A percentile compares a stretch with the other conserved stretches of the same genome.
Conservation (phyloP, 805 yeast species). For the Osmozyma mogii region DNA sequence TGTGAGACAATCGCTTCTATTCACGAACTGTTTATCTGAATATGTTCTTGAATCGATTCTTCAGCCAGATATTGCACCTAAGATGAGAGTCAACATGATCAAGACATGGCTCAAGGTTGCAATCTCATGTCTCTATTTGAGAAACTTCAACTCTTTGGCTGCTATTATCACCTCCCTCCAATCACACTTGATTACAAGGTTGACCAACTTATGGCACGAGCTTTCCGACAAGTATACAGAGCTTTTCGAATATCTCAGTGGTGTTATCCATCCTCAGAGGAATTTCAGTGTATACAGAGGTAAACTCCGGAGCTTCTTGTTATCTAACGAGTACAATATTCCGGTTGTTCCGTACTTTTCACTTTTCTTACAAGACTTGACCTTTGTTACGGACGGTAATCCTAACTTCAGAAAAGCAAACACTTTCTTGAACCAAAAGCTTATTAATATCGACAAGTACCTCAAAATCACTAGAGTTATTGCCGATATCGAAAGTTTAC, state of each 20-base stretch:
- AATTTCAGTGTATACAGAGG: slow-evolving; percentile 63
- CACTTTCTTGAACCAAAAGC: slow-evolving; percentile 45
- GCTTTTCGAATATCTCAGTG: slow-evolving; percentile 53
- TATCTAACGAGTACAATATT: slow-evolving; percentile 39
- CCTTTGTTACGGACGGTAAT: slow-evolving; percentile 79
- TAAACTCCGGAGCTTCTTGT: slow-evolving; percentile 49
- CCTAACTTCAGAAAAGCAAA: slow-evolving; percentile 57
- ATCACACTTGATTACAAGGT: slow-evolving; percentile 59
- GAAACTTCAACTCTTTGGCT: slow-evolving; percentile 73
- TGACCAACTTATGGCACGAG: slow-evolving; percentile 50
- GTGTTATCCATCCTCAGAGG: slow-evolving; percentile 68
- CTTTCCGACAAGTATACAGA: slow-evolving; percentile 54
- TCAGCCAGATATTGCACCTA: slow-evolving; percentile 40
- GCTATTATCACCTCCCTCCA: slow-evolving; percentile 73
- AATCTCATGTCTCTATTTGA: slow-evolving; percentile 59
- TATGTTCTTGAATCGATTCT: slow-evolving; percentile 66
- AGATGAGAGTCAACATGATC: slow-evolving; percentile 45
- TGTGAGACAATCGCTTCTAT: slow-evolving; percentile 50
- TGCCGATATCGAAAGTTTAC: slow-evolving; percentile 60
- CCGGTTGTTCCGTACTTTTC: slow-evolving; percentile 75
- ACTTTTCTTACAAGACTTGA: slow-evolving; percentile 68
- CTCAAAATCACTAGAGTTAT: slow-evolving; percentile 58
- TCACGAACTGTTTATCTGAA: slow-evolving; percentile 65
- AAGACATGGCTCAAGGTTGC: slow-evolving; percentile 72
- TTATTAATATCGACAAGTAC: slow-evolving; percentile 70